Conservation (phyloP, 2,329 filamentous ascomycete species). For the Fusarium sambucinum region DNA sequence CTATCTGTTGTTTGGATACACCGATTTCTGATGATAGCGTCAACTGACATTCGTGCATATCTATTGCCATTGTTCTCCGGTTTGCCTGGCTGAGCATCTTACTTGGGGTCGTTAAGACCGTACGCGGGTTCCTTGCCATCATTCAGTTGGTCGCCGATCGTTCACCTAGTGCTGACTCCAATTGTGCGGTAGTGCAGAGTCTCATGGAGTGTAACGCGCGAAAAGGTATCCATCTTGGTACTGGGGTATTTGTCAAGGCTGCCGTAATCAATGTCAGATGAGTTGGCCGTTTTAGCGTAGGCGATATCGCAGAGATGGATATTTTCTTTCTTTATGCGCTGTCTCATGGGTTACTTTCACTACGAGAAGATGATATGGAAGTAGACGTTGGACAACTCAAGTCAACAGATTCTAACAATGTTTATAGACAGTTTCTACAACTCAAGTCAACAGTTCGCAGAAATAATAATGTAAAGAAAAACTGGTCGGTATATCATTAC, state of each 20-base stretch:
- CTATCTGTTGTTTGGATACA: neutral
- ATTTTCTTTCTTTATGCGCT: neutral
- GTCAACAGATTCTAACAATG: neutral
- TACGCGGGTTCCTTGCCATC: neutral
- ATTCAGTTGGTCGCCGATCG: neutral
- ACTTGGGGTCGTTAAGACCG: neutral
- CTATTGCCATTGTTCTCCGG: neutral
- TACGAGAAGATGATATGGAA: neutral
- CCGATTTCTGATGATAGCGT: neutral
- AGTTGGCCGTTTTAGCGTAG: neutral
- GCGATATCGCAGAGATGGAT: neutral
- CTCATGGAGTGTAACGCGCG: neutral
- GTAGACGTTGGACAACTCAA: neutral
- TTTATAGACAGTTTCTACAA: neutral
- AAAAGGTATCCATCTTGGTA: neutral
- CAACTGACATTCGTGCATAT: neutral
- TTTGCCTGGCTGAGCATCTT: neutral
- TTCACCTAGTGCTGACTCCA: neutral
- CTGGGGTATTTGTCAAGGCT: neutral
- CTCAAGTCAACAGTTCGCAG: neutral
- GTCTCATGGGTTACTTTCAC: neutral
- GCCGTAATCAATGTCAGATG: neutral
- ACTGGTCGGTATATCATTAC: neutral
- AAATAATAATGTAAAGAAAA: neutral
- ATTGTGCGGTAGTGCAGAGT: neutral